These are phyloP conservation scores for Beta vulgaris DNA, from an alignment of 148 eudicot species.

Conservation along the genomic window DNA sequence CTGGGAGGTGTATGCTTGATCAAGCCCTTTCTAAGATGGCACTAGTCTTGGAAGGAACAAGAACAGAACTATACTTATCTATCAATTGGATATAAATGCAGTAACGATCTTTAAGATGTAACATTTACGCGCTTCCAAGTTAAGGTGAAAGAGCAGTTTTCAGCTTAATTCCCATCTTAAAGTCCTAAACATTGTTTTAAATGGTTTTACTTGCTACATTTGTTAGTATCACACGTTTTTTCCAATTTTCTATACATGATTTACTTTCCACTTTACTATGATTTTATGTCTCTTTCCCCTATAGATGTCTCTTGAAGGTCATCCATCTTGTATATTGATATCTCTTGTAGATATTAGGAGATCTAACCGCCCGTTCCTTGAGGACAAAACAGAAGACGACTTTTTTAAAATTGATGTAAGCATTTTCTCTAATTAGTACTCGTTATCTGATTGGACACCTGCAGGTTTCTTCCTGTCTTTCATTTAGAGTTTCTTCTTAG, in stretches of 20 bases:
- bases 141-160: background rate
- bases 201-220: background rate
- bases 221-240: background rate
- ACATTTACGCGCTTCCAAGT: background rate
- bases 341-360: slow-evolving; percentile 71
- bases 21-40: background rate
- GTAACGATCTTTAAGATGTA: background rate
- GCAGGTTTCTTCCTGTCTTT: background rate
- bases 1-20: background rate
- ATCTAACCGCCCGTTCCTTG: slow-evolving; percentile 76
- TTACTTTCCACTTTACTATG: background rate
- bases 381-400: slow-evolving; percentile 75
- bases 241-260: background rate
- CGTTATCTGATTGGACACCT: slow-evolving; percentile 6
- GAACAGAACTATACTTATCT: background rate
- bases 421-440: background rate
- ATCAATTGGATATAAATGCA: background rate
- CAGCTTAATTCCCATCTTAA: background rate
- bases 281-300: background rate
- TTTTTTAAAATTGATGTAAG: slow-evolving; percentile 87
- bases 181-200: slow-evolving; percentile 1
- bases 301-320: slow-evolving; percentile 1
- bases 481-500: background rate
- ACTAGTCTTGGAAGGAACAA: background rate
- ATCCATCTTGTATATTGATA: background rate